These are phyloP conservation scores for Rhipidocladum racemiflorum DNA, from an alignment of 176 grass and related monocot species.

Conservation along the genomic window DNA sequence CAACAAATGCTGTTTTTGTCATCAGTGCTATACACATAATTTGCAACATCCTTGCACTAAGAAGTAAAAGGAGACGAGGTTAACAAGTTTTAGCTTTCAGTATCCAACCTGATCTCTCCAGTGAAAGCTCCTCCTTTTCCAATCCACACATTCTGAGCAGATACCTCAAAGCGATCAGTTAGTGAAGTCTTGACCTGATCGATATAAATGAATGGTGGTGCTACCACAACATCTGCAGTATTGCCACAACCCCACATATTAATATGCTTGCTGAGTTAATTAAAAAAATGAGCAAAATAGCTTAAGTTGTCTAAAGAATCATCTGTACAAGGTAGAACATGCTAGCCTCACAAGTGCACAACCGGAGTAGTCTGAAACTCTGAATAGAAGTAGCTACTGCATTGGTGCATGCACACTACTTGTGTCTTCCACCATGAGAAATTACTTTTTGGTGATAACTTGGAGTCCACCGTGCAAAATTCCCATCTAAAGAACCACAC, in stretches of 20 bases:
- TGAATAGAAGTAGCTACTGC: background rate
- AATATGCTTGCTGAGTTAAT: background rate
- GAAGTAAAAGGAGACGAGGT: constrained; percentile 4
- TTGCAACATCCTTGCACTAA: background rate
- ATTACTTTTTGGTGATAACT: background rate
- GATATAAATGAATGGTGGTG: constrained; percentile 86
- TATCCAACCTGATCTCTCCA: constrained; percentile 84
- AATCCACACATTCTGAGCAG: constrained; percentile 86
- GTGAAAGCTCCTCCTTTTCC: constrained; percentile 95
- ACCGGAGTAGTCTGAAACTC: background rate
- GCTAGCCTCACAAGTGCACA: background rate
- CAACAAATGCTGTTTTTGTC: background rate
- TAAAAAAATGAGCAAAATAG: background rate
- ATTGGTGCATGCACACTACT: background rate
- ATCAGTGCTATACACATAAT: background rate
- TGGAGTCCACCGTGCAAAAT: background rate
- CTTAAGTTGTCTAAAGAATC: constrained; percentile 11
- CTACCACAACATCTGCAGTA: constrained; percentile 92
- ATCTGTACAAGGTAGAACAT: background rate
- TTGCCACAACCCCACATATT: constrained; percentile 17
- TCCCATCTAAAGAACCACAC: background rate
- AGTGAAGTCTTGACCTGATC: constrained; percentile 86
- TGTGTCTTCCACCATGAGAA: background rate
- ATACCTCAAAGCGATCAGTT: constrained; percentile 70
- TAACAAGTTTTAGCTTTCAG: background rate